Base-by-base conservation (phyloP, 257 asterid species). In the Linderniella brevidens region DNA sequence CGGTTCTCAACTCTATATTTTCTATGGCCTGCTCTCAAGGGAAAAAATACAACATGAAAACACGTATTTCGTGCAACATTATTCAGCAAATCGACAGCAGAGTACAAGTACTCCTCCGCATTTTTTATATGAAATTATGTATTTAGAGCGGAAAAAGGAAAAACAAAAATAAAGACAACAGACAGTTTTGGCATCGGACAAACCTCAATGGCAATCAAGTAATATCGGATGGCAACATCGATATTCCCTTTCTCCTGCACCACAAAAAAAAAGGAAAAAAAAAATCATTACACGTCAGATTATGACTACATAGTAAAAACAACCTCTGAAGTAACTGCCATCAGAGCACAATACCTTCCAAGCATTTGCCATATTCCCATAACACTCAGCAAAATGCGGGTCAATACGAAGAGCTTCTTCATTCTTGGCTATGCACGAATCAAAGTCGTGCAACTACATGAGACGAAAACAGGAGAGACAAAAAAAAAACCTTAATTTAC, bases 301-400 rank as follows among this genome's bases (percentile, higher is more conserved):
- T 45, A 61, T 42, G 50, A 37, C 53, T 36, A 57, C 37, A 53
- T 40, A 48, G 38, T 17, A 45, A 39, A 56, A 47, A 56, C 43
- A 46, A 54, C 35, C 50, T 52, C 50, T 63, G 56, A 15, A 54
- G 13, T 58, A 55, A 49, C 55, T 17, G 39, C 42, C 40, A 52
- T 44, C 17, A 59, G 49, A 52, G 17, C 29, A 50, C 35, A 48
- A 43, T 65, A 90, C 99, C 94, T 90, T 90, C 83, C 76, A 90
- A 59, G 99, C 99, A 72, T 90, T 90, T n/a, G 96, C 99, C 99
- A 85, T 90, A 62, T 90, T 90, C 46, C 99, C 99, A 68, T 85
- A 90, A 66, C 99, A 85, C 75, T 90, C 99, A 39, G 99, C 95
- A 79, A 90, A 85, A 55, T 72, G 87, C 17, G 99, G 96, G 56